Evolutionary conservation across 2,329 filamentous ascomycete species (phyloP).

Genomic region (Paecilomyces dactylethromorphus): DNA sequence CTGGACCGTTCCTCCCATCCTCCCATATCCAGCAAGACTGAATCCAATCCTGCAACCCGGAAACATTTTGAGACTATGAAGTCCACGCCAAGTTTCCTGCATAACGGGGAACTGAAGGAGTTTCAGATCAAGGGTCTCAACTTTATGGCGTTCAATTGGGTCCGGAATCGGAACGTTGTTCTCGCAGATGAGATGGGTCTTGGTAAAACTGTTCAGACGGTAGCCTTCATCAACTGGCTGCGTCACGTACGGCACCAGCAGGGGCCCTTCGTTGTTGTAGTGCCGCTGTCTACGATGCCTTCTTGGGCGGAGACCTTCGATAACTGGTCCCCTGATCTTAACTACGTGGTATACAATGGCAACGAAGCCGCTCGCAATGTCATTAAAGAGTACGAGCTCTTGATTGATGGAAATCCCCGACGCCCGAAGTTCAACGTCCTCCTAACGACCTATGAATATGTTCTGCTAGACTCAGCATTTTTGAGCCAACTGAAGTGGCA

Average conservation of each 20-base stretch:
- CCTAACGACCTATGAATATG: conserved; percentile 95
- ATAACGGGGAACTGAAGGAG: conserved; percentile 75
- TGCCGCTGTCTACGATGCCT: conserved; percentile 92
- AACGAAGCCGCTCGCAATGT: conserved; percentile 78
- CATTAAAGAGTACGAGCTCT: conserved; percentile 83
- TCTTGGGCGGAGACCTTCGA: conserved; percentile 99
- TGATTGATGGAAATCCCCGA: conserved; percentile 76
- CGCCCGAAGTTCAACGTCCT: conserved; percentile 97
- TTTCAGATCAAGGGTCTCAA: conserved; percentile 94
- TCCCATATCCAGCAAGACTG: conserved; percentile 70
- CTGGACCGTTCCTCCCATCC: conserved; percentile 75
- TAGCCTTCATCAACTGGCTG: conserved; percentile 95
- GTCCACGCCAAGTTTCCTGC: conserved; percentile 78
- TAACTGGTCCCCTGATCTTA: conserved; percentile 88
- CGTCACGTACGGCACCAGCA: conserved; percentile 84
- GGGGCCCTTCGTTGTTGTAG: conserved; percentile 94
- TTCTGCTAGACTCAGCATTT: conserved; percentile 77
- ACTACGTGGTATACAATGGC: conserved; percentile 95
- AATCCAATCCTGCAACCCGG: conserved; percentile 69
- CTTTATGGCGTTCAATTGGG: conserved; percentile 95
- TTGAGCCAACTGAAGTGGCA: conserved; percentile 94
- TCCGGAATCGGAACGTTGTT: conserved; percentile 87
- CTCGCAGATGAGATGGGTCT: conserved; percentile 98
- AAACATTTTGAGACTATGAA: conserved; percentile 65
- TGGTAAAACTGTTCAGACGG: conserved; percentile 95